Evolutionary conservation across 495 filamentous ascomycete species (phyloP).

Genomic region (Venustampulla echinocandica): DNA sequence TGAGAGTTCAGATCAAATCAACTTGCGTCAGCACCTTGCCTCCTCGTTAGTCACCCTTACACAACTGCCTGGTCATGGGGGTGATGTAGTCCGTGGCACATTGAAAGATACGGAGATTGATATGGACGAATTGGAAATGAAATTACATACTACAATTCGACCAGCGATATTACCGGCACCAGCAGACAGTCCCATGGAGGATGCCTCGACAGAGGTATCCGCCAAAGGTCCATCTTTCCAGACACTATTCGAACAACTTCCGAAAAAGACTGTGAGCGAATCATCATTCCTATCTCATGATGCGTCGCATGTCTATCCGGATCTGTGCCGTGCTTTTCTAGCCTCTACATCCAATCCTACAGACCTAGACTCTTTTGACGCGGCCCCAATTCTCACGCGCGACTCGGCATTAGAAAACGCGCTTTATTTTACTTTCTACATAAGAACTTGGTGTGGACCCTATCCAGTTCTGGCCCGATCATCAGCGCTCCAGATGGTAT

Average conservation of each 20-base stretch:
- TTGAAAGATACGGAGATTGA: constrained; percentile 55
- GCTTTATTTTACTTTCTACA: constrained; percentile 68
- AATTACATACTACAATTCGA: constrained; percentile 56
- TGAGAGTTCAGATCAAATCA: constrained; percentile 37
- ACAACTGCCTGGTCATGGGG: constrained; percentile 41
- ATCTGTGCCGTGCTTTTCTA: constrained; percentile 56
- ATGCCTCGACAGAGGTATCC: constrained; percentile 12
- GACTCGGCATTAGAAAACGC: constrained; percentile 46
- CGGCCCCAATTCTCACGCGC: constrained; percentile 48
- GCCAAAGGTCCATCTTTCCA: constrained; percentile 11
- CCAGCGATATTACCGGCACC: constrained; percentile 28
- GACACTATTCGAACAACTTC: constrained; percentile 25
- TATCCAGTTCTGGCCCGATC: constrained; percentile 58
- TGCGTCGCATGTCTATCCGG: constrained; percentile 37
- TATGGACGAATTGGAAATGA: constrained; percentile 59
- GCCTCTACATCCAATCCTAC: constrained; percentile 41
- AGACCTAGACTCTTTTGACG: constrained; percentile 47
- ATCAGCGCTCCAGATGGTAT: constrained; percentile 55
- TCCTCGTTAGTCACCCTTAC: constrained; percentile 53
- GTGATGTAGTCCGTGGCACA: constrained; percentile 48
- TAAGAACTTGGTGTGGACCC: constrained; percentile 61
- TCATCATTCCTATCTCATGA: constrained; percentile 40
- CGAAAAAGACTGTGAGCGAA: constrained; percentile 27
- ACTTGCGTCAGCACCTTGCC: constrained; percentile 53
- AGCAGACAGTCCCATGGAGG: constrained; percentile 43